A percentile compares a stretch with the other conserved stretches of the same genome.
These are phyloP conservation scores for Ceratocystiopsis sp. DNA, from an alignment of 2,329 filamentous ascomycete genomes.

Conservation along the genomic window DNA sequence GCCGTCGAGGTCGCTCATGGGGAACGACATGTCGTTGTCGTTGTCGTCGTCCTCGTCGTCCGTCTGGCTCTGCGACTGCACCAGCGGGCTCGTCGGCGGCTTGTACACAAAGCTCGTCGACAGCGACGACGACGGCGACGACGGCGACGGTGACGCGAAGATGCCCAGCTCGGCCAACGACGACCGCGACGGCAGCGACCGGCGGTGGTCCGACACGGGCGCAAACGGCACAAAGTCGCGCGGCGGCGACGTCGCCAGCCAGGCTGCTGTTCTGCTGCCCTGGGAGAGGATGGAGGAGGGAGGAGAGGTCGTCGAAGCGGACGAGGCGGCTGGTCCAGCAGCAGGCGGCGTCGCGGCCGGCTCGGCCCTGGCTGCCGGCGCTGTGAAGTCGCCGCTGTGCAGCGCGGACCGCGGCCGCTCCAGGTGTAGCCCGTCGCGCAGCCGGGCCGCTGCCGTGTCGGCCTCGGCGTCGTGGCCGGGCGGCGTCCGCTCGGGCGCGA, in stretches of 20 bases:
- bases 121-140: conserved; percentile 51
- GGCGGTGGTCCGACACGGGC: conserved; percentile 16
- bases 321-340: too few species aligned
- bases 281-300: background rate
- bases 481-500: conserved; percentile 27
- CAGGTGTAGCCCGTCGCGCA: conserved; percentile 45
- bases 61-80: conserved; percentile 73
- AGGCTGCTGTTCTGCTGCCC: conserved; percentile 14
- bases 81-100: conserved; percentile 80
- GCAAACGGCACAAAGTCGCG: conserved; percentile 31
- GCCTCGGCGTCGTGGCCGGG: conserved; percentile 15
- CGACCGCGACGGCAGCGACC: conserved; percentile 6
- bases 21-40: conserved; percentile 26
- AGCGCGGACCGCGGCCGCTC: conserved; percentile 67
- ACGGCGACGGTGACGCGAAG: conserved; percentile 21
- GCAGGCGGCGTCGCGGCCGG: background rate
- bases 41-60: conserved; percentile 36
- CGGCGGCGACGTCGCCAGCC: conserved; percentile 40
- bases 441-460: conserved; percentile 21
- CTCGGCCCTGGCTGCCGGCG: background rate
- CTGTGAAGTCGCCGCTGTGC: conserved; percentile 49
- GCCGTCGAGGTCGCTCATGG: conserved; percentile 33
- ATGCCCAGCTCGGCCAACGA: conserved; percentile 4
- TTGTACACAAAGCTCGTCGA: conserved; percentile 71
- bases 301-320: too few species aligned